Evolutionary conservation across 2,329 filamentous ascomycete species (phyloP).

Genomic region (Neoscytalidium dimidiatum): DNA sequence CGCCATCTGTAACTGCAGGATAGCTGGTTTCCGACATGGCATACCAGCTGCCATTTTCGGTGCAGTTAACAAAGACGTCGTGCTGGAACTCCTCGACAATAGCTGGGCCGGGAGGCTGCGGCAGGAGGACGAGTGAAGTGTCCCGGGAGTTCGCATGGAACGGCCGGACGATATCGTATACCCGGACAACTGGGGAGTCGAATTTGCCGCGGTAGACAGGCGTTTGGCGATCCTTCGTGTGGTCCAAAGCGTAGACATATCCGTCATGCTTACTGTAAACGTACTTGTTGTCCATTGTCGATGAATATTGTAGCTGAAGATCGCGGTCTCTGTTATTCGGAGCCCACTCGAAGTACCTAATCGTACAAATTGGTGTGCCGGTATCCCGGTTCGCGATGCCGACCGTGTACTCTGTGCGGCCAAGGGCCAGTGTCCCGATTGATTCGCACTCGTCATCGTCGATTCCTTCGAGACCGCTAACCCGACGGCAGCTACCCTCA

Average conservation of each 20-base stretch:
- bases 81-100: conserved; percentile 42
- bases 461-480: conserved; percentile 51
- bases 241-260: conserved; percentile 77
- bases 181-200: conserved; percentile 76
- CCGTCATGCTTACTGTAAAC: conserved; percentile 87
- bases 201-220: conserved; percentile 59
- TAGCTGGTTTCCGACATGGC: conserved; percentile 86
- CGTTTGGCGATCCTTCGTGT: conserved; percentile 50
- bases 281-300: conserved; percentile 83
- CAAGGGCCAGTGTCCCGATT: conserved; percentile 77
- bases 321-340: conserved; percentile 91
- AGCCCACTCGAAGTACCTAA: conserved; percentile 93
- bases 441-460: conserved; percentile 73
- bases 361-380: conserved; percentile 77
- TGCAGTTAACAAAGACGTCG: conserved; percentile 79
- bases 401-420: conserved; percentile 86
- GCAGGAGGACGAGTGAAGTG: conserved; percentile 78
- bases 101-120: conserved; percentile 74
- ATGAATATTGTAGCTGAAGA: conserved; percentile 77
- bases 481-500: conserved; percentile 65
- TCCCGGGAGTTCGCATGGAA: conserved; percentile 66
- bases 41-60: conserved; percentile 86
- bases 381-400: conserved; percentile 75
- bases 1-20: conserved; percentile 77
- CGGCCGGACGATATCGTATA: conserved; percentile 84